Evolutionary conservation across 371 early-diverging fungal species (phyloP), one percentile per base, ranked within the genome.

Genomic region (Rozella allomycis): DNA sequence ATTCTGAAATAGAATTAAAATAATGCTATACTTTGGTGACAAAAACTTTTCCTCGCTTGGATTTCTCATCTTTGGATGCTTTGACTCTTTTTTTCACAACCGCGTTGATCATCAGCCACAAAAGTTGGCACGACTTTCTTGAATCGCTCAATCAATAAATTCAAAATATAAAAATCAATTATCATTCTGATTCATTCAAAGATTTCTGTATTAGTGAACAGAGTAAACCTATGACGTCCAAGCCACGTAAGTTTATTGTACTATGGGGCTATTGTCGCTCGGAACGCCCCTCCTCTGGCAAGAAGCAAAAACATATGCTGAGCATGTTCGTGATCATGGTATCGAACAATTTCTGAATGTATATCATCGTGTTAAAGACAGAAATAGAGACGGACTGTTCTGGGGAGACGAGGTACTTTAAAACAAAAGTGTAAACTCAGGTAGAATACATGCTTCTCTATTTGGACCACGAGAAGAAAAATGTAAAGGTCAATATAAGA

Each of bases 211-310:
- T n/a, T n/a, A n/a, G n/a, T n/a, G n/a, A n/a, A n/a, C n/a, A n/a
- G n/a, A n/a, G n/a, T n/a, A n/a, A n/a, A n/a, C n/a, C n/a, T n/a
- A n/a, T n/a, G n/a, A n/a, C n/a, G n/a, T n/a, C n/a, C n/a, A 46
- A 78, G 84, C 19, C 46, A 49, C 19, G 46, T 59, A 6, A 75
- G 51, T 21, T 44, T 40, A 12, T 37, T 30, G 1, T 11, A 28
- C 4, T 17, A 94, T 94, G 96, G 96, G 91, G 33, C 68, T 94
- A 3, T 55, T 94, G 31, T 79, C 84, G 10, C 55, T 80, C 14
- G 96, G 96, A 38, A 94, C 96, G 17, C 96, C 96, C 16, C 67
- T 94, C 43, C 69, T 58, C 25, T 94, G 96, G 96, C 59, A 63
- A 14, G 78, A 86, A 39, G 87, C 88, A 11, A 72, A 73, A 42